phyloP scores from a whole-genome alignment of 192 early-diverging fungal species.

The Rhizophagus clarus region DNA sequence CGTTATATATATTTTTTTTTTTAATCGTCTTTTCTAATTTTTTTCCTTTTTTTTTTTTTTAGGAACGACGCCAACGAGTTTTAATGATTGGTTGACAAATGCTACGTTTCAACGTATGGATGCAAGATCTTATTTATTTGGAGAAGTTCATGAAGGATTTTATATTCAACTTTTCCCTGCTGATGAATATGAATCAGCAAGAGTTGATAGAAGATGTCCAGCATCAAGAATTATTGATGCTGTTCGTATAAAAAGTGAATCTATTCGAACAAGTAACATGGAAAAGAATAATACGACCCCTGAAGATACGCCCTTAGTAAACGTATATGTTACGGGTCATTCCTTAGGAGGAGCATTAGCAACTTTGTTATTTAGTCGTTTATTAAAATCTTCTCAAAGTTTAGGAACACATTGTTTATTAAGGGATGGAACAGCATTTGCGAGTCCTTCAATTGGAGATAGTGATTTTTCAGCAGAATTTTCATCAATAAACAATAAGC shows the following conservation, averaged over 20 bases:
- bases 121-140: constrained; percentile 51
- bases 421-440: constrained; percentile 47
- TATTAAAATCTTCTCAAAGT: constrained; percentile 39
- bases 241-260: constrained; percentile 33
- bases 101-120: constrained; percentile 51
- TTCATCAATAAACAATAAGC: constrained; percentile 32
- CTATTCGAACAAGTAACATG: constrained; percentile 33
- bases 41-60: no score
- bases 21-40: no score
- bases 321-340: constrained; percentile 58
- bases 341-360: constrained; percentile 54
- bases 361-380: constrained; percentile 45
- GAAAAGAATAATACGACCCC: constrained; percentile 30
- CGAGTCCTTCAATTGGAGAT: constrained; percentile 50
- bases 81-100: constrained; percentile 53
- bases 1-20: no score
- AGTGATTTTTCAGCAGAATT: constrained; percentile 49
- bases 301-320: constrained; percentile 12
- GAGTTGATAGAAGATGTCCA: constrained; percentile 36
- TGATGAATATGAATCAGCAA: neutral
- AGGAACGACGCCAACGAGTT: constrained; percentile 54
- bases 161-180: constrained; percentile 52
- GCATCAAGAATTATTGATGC: constrained; percentile 47
- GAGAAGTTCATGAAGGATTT: constrained; percentile 56
- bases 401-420: constrained; percentile 9